phyloP scores from a whole-genome alignment of 1,139 yeast species.

The Tardiomyces blankii region DNA sequence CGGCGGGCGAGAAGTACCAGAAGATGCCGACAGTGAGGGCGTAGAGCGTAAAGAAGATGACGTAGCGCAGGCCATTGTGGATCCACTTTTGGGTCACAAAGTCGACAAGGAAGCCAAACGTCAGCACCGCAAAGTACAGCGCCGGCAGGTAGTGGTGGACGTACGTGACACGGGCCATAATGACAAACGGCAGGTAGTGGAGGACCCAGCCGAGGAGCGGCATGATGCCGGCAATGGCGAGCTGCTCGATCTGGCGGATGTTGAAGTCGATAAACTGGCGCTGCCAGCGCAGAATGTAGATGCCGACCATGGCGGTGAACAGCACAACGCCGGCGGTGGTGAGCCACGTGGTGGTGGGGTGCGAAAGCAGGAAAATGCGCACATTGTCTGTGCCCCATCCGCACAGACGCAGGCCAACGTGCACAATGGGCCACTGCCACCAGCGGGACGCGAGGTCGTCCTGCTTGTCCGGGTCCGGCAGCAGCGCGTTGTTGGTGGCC shows the following conservation, averaged over 20 bases:
- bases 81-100: constrained; percentile 37
- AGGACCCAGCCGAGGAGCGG: constrained; percentile 93
- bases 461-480: constrained; percentile 84
- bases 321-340: constrained; percentile 58
- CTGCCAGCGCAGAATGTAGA: constrained; percentile 79
- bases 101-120: constrained; percentile 68
- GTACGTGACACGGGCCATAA: constrained; percentile 96
- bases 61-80: constrained; percentile 23
- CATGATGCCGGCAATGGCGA: constrained; percentile 75
- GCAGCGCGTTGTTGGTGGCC: constrained; percentile 95
- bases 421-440: constrained; percentile 98
- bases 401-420: constrained; percentile 90
- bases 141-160: constrained; percentile 98
- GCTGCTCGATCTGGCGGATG: constrained; percentile 26
- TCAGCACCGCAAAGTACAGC: constrained; percentile 83
- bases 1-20: constrained; percentile 61
- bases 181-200: constrained; percentile 80
- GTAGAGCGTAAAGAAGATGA: constrained; percentile 33
- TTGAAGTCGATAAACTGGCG: constrained; percentile 75
- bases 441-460: constrained; percentile 86
- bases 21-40: constrained; percentile 54
- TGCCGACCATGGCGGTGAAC: constrained; percentile 46
- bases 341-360: constrained; percentile 94
- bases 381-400: constrained; percentile 79
- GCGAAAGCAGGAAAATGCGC: constrained; percentile 84